phyloP scores from a whole-genome alignment of 23 red algal species.

The Agarophyton chilense region DNA sequence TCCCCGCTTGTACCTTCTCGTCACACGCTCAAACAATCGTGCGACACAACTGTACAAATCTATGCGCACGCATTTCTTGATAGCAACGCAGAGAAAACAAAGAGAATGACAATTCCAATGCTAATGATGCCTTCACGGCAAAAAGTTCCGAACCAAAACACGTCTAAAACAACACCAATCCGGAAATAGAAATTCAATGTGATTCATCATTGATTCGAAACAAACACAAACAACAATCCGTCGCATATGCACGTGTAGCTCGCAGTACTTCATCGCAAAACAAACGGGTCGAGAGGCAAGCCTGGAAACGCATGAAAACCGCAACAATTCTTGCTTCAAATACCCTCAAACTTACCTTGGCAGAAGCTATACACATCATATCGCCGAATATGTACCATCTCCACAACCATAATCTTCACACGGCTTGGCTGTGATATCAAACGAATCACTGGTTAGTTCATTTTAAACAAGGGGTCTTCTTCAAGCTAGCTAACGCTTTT shows the following conservation, averaged over 20 bases:
- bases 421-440: background rate
- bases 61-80: constrained; percentile 22
- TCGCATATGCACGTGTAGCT: background rate
- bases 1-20: background rate
- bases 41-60: constrained; percentile 16
- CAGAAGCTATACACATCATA: background rate
- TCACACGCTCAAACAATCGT: background rate
- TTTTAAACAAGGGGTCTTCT: constrained; percentile 27
- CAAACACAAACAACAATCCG: background rate
- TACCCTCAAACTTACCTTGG: constrained; percentile 3
- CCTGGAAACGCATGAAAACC: background rate
- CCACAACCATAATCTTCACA: background rate
- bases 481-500: constrained; percentile 29
- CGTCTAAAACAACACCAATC: background rate
- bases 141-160: background rate
- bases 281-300: background rate
- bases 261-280: background rate
- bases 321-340: background rate
- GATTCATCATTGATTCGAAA: too few relatives aligned
- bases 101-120: background rate
- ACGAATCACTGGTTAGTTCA: constrained; percentile 18
- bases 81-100: background rate
- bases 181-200: background rate
- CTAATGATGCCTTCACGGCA: constrained; percentile 3
- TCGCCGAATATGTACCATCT: background rate